A percentile compares a stretch with the other conserved stretches of the same genome.
Conservation (phyloP, 495 filamentous ascomycete genomes). For the Pseudoneurospora amorphoporcata region DNA sequence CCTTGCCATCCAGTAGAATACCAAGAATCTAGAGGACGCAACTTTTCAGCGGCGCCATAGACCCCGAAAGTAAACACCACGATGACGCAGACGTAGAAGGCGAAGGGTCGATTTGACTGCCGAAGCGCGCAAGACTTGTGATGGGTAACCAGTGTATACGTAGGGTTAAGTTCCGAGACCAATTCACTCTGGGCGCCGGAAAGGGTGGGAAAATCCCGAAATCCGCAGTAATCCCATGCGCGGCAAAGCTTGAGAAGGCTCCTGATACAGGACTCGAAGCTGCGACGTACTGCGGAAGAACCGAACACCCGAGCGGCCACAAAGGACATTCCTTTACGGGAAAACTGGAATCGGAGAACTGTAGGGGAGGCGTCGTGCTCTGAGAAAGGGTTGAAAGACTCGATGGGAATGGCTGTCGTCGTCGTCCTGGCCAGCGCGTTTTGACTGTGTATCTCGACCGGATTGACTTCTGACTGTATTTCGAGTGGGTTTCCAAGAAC, state of each 20-base stretch:
- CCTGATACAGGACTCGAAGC: conserved; percentile 31
- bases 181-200: conserved; percentile 38
- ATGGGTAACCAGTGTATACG: conserved; percentile 41
- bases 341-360: conserved; percentile 58
- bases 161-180: conserved; percentile 76
- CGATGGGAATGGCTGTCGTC: conserved; percentile 4
- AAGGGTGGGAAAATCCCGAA: not conserved
- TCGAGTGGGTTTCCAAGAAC: not conserved
- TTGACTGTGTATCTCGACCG: conserved; percentile 14
- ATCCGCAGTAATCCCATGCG: conserved; percentile 20
- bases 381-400: conserved; percentile 30
- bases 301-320: conserved; percentile 27
- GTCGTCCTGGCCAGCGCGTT: not conserved
- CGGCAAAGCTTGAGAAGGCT: conserved; percentile 22
- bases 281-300: conserved; percentile 25
- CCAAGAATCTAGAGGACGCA: conserved; percentile 10
- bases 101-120: conserved; percentile 20
- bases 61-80: not conserved
- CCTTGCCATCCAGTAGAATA: conserved; percentile 12
- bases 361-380: conserved; percentile 54
- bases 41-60: conserved; percentile 32
- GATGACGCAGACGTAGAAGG: conserved; percentile 29
- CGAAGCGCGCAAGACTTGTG: conserved; percentile 35
- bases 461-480: not conserved
- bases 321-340: conserved; percentile 47